Percentiles rank a stretch among this genome's conserved stretches.
Evolutionary conservation across 2,329 filamentous ascomycete species (phyloP).

Genomic region (Fusarium torulosum): DNA sequence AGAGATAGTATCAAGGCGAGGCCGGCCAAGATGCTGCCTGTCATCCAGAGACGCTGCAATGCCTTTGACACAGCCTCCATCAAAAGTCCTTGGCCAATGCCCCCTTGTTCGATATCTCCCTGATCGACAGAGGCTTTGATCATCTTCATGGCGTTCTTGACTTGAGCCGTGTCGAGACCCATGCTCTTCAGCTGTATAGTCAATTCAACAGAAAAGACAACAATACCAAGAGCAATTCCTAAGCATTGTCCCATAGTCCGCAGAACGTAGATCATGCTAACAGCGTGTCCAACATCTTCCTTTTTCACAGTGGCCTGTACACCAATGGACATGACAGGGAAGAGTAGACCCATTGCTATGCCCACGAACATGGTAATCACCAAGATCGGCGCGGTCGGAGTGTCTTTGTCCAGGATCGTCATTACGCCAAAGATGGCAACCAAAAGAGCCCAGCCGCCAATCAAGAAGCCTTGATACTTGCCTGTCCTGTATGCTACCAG

Average conservation of each 20-base stretch:
- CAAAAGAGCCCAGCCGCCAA: conserved; percentile 71
- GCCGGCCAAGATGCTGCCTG: conserved; percentile 38
- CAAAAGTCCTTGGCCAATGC: conserved; percentile 14
- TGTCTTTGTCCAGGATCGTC: conserved; percentile 61
- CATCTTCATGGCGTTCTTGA: conserved; percentile 37
- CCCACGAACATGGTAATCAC: conserved; percentile 72
- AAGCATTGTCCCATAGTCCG: conserved; percentile 47
- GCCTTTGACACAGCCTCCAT: conserved; percentile 33
- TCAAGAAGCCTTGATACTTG: conserved; percentile 70
- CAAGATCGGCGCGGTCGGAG: conserved; percentile 67
- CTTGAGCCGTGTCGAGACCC: conserved; percentile 23
- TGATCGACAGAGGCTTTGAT: conserved; percentile 40
- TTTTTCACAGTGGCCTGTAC: conserved; percentile 65
- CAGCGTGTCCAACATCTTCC: conserved; percentile 42
- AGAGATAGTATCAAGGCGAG: conserved; percentile 37
- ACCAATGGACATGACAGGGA: conserved; percentile 72
- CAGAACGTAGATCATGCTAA: conserved; percentile 46
- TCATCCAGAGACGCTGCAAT: conserved; percentile 39
- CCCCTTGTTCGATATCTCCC: conserved; percentile 24
- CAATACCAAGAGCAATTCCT: conserved; percentile 46
- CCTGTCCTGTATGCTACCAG: conserved; percentile 67
- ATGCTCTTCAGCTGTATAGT: conserved; percentile 24
- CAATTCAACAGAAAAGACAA: conserved; percentile 46
- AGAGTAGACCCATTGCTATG: conserved; percentile 73
- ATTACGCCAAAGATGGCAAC: conserved; percentile 70